phyloP scores from a whole-genome alignment of 129 eudicot genomes.

The Chrysanthemum makinoi region DNA sequence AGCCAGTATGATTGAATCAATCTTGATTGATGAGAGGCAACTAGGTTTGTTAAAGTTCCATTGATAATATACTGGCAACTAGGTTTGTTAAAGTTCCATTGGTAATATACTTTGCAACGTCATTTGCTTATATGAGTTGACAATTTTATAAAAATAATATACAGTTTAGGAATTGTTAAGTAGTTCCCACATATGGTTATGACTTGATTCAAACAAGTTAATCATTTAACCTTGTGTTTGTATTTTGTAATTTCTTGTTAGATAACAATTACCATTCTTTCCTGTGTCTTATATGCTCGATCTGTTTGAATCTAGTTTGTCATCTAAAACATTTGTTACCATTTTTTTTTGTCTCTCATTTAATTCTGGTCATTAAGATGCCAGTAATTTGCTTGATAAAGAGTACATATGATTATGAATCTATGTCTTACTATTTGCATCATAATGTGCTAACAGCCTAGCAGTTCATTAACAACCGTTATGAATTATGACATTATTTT shows the following conservation, averaged over 20 bases:
- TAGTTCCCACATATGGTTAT: not conserved
- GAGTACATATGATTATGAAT: no score
- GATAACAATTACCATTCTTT: no score
- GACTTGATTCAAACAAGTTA: not conserved
- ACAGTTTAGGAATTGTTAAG: not conserved
- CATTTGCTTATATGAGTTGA: not conserved
- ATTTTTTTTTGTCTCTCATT: not conserved
- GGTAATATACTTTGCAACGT: not conserved
- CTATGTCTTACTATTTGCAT: no score
- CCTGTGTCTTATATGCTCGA: not conserved
- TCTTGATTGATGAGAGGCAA: not conserved
- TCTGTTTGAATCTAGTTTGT: not conserved
- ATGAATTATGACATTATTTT: not conserved
- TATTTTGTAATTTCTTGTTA: not conserved
- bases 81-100: not conserved
- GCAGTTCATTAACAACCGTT: no score
- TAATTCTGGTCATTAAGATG: not conserved
- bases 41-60: not conserved
- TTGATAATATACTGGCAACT: constrained; percentile 1
- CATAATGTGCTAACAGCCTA: no score
- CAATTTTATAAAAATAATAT: not conserved
- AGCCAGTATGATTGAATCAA: not conserved
- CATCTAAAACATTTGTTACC: not conserved
- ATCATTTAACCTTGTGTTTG: not conserved
- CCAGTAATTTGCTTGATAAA: no score